Evolutionary conservation across 352 stramenopile genomes (phyloP).

Genomic region (Phytophthora capsici): DNA sequence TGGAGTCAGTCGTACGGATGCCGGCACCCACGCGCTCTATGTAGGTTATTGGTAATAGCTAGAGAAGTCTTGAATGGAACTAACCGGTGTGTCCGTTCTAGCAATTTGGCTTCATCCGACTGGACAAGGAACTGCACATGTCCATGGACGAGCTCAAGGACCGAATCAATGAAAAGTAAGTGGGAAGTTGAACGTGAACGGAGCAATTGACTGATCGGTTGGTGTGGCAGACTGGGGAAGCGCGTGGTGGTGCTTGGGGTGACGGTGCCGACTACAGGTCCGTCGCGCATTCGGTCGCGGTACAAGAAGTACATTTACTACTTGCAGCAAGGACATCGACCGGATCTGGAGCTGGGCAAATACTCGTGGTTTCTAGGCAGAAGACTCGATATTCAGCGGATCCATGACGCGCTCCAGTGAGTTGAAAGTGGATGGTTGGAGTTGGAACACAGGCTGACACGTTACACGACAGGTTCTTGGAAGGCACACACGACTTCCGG

Average conservation of each 20-base stretch:
- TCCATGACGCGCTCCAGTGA: conserved; percentile 72
- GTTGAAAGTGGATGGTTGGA: conserved; percentile 1
- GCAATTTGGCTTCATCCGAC: conserved; percentile 87
- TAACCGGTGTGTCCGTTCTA: conserved; percentile 35
- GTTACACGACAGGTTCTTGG: conserved; percentile 50
- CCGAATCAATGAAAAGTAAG: conserved; percentile 63
- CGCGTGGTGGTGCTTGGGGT: conserved; percentile 63
- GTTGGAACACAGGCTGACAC: not conserved
- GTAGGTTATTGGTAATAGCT: conserved; percentile 35
- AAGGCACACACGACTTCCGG: conserved; percentile 81
- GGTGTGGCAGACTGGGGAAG: conserved; percentile 35
- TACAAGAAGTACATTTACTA: conserved; percentile 93
- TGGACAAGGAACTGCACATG: conserved; percentile 49
- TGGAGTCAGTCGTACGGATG: conserved; percentile 83
- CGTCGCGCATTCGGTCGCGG: conserved; percentile 72
- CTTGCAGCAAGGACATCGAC: conserved; percentile 81
- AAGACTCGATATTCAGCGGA: conserved; percentile 59
- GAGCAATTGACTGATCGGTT: not conserved
- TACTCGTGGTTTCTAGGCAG: conserved; percentile 88
- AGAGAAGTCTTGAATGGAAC: not conserved
- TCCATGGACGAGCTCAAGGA: conserved; percentile 50
- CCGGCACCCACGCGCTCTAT: conserved; percentile 85
- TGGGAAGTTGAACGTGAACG: not conserved
- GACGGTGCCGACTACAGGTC: conserved; percentile 33
- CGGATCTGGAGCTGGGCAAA: conserved; percentile 70